Conservation (phyloP, 768 basidiomycete species). For the Dacryopinax spathularia region DNA sequence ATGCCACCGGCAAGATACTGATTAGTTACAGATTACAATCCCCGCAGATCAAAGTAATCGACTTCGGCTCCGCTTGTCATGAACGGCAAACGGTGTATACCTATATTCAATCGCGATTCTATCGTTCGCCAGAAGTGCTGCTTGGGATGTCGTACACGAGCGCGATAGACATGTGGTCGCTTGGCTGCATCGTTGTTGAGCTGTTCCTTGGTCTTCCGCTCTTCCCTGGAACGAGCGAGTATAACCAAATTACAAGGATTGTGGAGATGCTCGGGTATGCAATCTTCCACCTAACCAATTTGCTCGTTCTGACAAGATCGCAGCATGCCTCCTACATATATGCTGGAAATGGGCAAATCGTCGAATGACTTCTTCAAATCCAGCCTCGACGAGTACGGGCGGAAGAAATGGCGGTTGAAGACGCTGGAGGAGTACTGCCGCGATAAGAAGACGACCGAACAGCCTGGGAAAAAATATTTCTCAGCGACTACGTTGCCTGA, state of each 20-base stretch:
- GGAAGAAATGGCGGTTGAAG: constrained; percentile 71
- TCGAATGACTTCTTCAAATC: constrained; percentile 84
- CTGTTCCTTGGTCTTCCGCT: constrained; percentile 90
- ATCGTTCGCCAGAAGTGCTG: constrained; percentile 93
- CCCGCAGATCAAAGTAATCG: constrained; percentile 96
- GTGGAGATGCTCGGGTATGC: constrained; percentile 96
- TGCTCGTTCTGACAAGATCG: not conserved
- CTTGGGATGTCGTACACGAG: constrained; percentile 88
- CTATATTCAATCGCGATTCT: constrained; percentile 98
- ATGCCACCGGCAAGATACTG: constrained; percentile 3
- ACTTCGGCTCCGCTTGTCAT: constrained; percentile 97
- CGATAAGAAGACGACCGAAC: constrained; percentile 90
- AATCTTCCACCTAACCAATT: not conserved
- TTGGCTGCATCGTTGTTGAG: constrained; percentile 97
- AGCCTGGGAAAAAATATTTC: constrained; percentile 98
- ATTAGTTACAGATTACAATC: constrained; percentile 60
- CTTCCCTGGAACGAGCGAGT: constrained; percentile 98
- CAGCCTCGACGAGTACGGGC: constrained; percentile 53
- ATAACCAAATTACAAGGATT: constrained; percentile 93
- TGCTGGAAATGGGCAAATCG: constrained; percentile 95
- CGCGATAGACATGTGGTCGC: constrained; percentile 97
- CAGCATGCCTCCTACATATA: constrained; percentile 79
- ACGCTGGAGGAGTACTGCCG: constrained; percentile 86
- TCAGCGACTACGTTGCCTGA: constrained; percentile 85
- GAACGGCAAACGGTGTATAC: constrained; percentile 99